phyloP scores from a whole-genome alignment of 2,329 filamentous ascomycete genomes.

The Diplocarpon mali region DNA sequence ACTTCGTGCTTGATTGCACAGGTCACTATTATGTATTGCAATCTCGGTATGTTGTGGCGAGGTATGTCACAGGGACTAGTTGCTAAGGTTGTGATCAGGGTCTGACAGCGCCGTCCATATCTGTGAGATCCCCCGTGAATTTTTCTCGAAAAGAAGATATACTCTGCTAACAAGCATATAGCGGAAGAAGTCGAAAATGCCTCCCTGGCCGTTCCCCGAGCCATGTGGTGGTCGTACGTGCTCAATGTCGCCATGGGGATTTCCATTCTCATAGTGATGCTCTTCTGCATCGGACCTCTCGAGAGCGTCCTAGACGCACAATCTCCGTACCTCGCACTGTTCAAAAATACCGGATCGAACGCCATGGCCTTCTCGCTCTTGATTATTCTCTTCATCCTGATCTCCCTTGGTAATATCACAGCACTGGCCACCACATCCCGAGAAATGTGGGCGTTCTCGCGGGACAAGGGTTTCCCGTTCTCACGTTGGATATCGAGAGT shows the following conservation, averaged over 20 bases:
- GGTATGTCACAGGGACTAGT: not conserved
- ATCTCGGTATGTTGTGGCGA: constrained; percentile 21
- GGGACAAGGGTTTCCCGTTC: constrained; percentile 34
- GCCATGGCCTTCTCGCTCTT: constrained; percentile 36
- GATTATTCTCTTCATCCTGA: constrained; percentile 31
- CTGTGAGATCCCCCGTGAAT: constrained; percentile 10
- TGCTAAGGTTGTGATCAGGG: constrained; percentile 5
- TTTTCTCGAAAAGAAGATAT: too few species aligned
- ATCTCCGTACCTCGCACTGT: constrained; percentile 30
- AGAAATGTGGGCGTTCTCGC: constrained; percentile 33
- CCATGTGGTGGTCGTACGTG: constrained; percentile 36
- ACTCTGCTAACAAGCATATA: not conserved
- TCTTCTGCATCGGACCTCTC: constrained; percentile 28
- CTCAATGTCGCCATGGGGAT: constrained; percentile 38
- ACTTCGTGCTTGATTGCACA: constrained; percentile 30
- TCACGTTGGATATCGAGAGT: constrained; percentile 30
- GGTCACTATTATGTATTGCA: constrained; percentile 22
- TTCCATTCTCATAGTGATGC: constrained; percentile 27
- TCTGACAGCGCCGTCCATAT: constrained; percentile 28
- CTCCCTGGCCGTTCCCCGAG: constrained; percentile 34
- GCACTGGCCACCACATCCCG: constrained; percentile 28
- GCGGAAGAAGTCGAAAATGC: constrained; percentile 39
- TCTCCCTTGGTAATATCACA: constrained; percentile 31
- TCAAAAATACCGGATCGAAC: constrained; percentile 32
- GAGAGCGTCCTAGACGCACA: constrained; percentile 34